phyloP scores from a whole-genome alignment of 2,329 filamentous ascomycete genomes.

The Cercospora sp. region DNA sequence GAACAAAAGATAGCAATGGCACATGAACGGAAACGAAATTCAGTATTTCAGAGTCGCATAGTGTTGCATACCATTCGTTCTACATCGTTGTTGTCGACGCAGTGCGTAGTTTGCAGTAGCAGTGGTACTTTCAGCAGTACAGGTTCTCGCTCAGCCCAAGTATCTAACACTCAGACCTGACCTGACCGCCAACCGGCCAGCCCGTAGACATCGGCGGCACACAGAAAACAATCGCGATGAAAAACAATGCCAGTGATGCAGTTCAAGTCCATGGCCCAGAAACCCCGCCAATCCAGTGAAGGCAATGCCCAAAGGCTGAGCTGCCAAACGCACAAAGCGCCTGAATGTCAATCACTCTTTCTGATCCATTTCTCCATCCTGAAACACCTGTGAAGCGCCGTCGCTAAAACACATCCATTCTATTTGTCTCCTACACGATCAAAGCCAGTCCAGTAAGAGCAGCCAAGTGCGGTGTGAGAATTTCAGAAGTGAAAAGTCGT shows the following conservation, averaged over 20 bases:
- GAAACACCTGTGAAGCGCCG: constrained; percentile 2
- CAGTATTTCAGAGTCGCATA: neutral
- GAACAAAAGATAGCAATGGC: neutral
- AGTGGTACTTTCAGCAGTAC: neutral
- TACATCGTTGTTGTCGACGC: neutral
- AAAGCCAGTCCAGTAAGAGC: neutral
- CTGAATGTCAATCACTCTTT: constrained; percentile 3
- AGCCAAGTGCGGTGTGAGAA: constrained; percentile 6
- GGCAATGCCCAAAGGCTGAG: constrained; percentile 6
- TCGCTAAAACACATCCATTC: neutral
- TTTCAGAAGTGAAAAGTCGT: constrained; percentile 3
- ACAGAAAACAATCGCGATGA: neutral
- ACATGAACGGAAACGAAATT: neutral
- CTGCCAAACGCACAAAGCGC: constrained; percentile 11
- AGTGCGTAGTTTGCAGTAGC: neutral
- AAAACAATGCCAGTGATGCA: constrained; percentile 1
- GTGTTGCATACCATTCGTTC: neutral
- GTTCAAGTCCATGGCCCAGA: neutral
- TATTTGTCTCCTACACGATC: neutral
- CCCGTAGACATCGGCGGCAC: constrained; percentile 4
- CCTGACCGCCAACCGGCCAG: constrained; percentile 6
- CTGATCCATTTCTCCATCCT: neutral
- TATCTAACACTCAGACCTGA: constrained; percentile 6
- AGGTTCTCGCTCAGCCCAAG: constrained; percentile 9
- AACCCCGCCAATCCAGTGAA: constrained; percentile 5